phyloP scores from a whole-genome alignment of 1,139 yeast genomes.

The Debaryomycetaceae sp. region DNA sequence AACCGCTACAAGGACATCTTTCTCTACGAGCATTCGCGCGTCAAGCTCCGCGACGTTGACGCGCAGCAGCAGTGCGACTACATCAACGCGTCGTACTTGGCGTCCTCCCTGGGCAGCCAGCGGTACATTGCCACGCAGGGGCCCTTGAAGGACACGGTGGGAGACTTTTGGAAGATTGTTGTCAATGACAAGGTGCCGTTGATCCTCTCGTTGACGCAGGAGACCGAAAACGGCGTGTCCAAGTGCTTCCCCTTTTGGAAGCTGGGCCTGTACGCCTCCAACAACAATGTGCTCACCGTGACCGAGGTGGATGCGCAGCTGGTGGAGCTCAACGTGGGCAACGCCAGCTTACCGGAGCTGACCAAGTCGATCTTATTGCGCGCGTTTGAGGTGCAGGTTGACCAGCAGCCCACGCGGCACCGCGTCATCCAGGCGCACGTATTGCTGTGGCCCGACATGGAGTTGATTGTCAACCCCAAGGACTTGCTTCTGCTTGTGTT shows the following conservation, averaged over 20 bases:
- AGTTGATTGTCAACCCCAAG: conserved; percentile 30
- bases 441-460: conserved; percentile 53
- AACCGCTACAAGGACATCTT: conserved; percentile 79
- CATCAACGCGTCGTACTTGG: conserved; percentile 28
- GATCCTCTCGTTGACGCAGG: conserved; percentile 48
- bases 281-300: conserved; percentile 28
- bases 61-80: conserved; percentile 23
- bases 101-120: conserved; percentile 15
- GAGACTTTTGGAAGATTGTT: conserved; percentile 79
- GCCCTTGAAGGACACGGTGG: conserved; percentile 70
- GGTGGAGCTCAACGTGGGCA: not conserved
- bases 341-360: conserved; percentile 11
- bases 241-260: conserved; percentile 58
- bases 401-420: conserved; percentile 18
- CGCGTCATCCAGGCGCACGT: conserved; percentile 46
- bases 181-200: conserved; percentile 37
- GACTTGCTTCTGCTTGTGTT: conserved; percentile 41
- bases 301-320: conserved; percentile 16
- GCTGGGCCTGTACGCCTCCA: conserved; percentile 41
- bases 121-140: conserved; percentile 84
- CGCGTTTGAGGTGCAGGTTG: conserved; percentile 28
- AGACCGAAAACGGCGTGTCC: conserved; percentile 46
- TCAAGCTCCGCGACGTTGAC: conserved; percentile 32
- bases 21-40: conserved; percentile 81
- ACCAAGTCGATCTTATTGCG: conserved; percentile 27